A percentile compares a stretch with the other conserved stretches of the same genome.
phyloP scores from a whole-genome alignment of 2,329 filamentous ascomycete species.

The Penicillium sp. region DNA sequence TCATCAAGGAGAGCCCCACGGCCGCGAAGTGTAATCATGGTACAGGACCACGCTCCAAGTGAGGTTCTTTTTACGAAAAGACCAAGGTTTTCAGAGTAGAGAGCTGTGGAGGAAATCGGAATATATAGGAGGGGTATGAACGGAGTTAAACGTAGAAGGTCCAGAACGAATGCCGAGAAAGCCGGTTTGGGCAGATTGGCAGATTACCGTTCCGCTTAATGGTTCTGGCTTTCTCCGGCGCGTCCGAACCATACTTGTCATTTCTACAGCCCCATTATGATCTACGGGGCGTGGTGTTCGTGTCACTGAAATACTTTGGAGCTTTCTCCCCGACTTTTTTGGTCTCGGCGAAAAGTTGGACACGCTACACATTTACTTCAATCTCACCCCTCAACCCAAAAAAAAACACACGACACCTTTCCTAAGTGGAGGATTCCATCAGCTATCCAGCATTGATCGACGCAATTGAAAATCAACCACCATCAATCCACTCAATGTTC shows the following conservation, averaged over 20 bases:
- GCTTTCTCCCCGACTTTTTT: neutral
- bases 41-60: neutral
- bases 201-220: conserved; percentile 21
- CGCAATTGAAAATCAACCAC: conserved; percentile 12
- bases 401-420: neutral
- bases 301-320: neutral
- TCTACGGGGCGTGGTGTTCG: conserved; percentile 1
- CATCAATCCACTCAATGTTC: conserved; percentile 18
- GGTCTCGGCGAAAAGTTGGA: neutral
- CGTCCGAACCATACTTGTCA: conserved; percentile 24
- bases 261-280: conserved; percentile 16
- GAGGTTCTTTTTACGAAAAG: neutral
- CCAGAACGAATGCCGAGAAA: conserved; percentile 7
- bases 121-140: neutral
- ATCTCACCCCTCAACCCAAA: neutral
- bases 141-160: neutral
- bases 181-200: conserved; percentile 3
- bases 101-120: neutral
- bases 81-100: neutral
- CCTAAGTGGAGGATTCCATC: neutral
- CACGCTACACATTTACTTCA: neutral
- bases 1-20: conserved; percentile 12
- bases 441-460: neutral
- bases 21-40: conserved; percentile 16
- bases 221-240: conserved; percentile 15